phyloP scores from a whole-genome alignment of 495 filamentous ascomycete species.

The Aspergillus hancockii region DNA sequence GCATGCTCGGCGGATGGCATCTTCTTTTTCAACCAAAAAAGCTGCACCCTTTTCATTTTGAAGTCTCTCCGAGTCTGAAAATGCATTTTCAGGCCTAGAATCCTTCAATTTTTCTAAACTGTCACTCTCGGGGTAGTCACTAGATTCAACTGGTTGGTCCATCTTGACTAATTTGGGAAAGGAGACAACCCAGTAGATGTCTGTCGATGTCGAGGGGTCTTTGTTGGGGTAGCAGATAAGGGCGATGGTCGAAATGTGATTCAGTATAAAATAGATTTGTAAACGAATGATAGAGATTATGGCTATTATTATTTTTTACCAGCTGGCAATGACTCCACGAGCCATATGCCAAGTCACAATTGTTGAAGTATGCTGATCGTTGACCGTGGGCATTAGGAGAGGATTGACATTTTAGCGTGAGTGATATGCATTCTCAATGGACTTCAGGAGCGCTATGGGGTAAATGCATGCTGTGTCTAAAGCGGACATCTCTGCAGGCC shows the following conservation, averaged over 20 bases:
- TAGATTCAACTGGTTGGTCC: not conserved
- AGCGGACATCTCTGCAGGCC: conserved; percentile 4
- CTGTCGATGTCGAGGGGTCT: not conserved
- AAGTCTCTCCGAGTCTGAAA: conserved; percentile 4
- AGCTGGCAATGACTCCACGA: not conserved
- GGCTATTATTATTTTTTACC: not conserved
- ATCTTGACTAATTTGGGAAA: not conserved
- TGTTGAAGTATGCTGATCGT: not conserved
- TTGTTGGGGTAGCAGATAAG: not conserved
- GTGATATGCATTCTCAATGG: not conserved
- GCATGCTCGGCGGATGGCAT: conserved; percentile 69
- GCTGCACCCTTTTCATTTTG: conserved; percentile 8
- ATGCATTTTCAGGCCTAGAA: not conserved
- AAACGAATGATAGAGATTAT: not conserved
- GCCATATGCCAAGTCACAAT: not conserved
- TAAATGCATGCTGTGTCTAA: not conserved
- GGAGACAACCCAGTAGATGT: not conserved
- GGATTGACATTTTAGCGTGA: conserved; percentile 4
- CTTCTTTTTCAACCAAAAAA: conserved; percentile 29
- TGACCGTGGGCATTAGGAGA: not conserved
- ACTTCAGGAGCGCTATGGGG: not conserved
- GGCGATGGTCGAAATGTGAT: not conserved
- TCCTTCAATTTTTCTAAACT: not conserved
- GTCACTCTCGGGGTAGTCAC: not conserved
- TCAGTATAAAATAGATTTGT: not conserved